Percentiles rank a stretch among this genome's conserved stretches.
Evolutionary conservation across 306 rosid genomes (phyloP).

Genomic region (Luffa acutangula): DNA sequence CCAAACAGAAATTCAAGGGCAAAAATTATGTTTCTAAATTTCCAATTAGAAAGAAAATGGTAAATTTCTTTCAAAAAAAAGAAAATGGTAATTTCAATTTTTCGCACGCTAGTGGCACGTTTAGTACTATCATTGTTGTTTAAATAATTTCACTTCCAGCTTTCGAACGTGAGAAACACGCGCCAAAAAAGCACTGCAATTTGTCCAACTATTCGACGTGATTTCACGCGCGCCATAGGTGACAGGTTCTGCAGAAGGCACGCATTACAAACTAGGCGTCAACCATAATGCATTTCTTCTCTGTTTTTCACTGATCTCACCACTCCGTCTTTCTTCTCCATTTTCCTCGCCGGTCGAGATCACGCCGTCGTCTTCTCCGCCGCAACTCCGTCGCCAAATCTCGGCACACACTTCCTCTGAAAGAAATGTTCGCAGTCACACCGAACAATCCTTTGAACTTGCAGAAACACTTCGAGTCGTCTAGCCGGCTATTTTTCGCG

Average conservation of each 20-base stretch:
- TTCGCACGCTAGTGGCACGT: background rate
- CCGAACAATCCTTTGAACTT: conserved; percentile 19
- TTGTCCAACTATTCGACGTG: background rate
- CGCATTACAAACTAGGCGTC: background rate
- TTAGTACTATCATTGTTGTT: background rate
- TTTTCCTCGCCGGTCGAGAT: background rate
- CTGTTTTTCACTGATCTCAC: background rate
- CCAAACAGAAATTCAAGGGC: too few species aligned
- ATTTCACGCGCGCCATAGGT: background rate
- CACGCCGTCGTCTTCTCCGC: background rate
- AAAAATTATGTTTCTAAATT: too few species aligned
- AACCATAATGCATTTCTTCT: background rate
- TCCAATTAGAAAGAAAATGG: too few species aligned
- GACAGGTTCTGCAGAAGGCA: background rate
- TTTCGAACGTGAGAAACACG: background rate
- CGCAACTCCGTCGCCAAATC: background rate
- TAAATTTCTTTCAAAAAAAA: too few species aligned
- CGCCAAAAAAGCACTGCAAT: background rate
- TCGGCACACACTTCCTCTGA: background rate
- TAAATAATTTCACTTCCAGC: background rate
- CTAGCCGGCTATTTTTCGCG: conserved; percentile 17
- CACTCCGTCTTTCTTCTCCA: background rate
- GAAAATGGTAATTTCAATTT: too few species aligned
- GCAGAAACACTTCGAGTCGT: background rate
- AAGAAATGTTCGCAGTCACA: conserved; percentile 34